Evolutionary conservation across 257 asterid species (phyloP), one percentile per base, ranked within the genome.

Genomic region (Primulina tabacum): DNA sequence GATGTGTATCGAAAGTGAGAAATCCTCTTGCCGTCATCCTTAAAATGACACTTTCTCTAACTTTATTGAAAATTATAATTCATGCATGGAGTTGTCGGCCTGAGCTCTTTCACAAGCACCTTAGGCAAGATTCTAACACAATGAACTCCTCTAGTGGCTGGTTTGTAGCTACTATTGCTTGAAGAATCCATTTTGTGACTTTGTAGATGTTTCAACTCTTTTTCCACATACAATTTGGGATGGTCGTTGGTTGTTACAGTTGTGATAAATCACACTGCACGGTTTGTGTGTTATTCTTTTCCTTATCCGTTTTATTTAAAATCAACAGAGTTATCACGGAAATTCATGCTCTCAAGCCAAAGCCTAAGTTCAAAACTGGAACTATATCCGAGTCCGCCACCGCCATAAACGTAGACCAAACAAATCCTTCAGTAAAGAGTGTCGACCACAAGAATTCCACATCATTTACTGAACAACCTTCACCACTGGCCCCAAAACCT

Each of bases 281-380:
- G 8, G 20, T 1, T 50, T 16, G 18, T 16, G 20, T 16, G 20
- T 3, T 12, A 50, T 50, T 43, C 20, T 4, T 50, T 50, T 43
- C 18, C n/a, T 16, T 50, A 16, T 50, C 56, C 20, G 20, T 16
- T 8, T 16, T 50, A 17, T 50, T 16, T 43, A 43, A 43, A 43
- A 43, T 43, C 53, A 14, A 43, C n/a, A 43, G 53, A 4, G n/a
- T 43, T 43, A 10, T 10, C 53, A 43, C 53, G 53, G 53, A 43
- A 16, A 50, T 50, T 50, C 56, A 50, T 14, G 88, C 88, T 7
- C 71, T 73, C 8, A 81, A 84, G 60, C 73, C 82, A 53, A 84
- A 81, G 73, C 63, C 86, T 11, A 81, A 79, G 81, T 58, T 73
- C 32, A 84, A 84, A 81, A 75, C 82, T 56, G 88, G 86, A 65